phyloP scores from a whole-genome alignment of 2,329 filamentous ascomycete genomes.

The Scedosporium aurantiacum region DNA sequence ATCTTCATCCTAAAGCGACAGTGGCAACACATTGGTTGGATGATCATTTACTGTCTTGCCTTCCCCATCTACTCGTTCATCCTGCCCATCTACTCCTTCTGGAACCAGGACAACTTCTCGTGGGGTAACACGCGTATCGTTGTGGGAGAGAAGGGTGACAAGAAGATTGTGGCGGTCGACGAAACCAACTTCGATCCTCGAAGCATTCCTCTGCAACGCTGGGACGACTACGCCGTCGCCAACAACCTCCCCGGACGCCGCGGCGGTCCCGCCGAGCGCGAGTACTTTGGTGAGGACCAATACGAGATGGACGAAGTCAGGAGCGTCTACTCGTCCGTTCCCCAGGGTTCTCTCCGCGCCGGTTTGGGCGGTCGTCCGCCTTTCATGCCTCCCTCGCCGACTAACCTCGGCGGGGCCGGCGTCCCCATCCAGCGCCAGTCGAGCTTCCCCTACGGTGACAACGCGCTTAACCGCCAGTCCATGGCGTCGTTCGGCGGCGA shows the following conservation, averaged over 20 bases:
- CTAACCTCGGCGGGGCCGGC: constrained; percentile 42
- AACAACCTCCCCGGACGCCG: constrained; percentile 90
- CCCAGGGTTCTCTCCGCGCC: constrained; percentile 67
- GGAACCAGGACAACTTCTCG: constrained; percentile 97
- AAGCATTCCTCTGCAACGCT: constrained; percentile 85
- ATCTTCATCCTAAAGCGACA: constrained; percentile 96
- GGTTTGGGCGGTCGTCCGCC: constrained; percentile 57
- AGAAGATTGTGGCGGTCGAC: constrained; percentile 79
- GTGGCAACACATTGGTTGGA: constrained; percentile 98
- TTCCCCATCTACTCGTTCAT: constrained; percentile 90
- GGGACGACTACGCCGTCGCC: constrained; percentile 85
- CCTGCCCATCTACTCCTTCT: constrained; percentile 94
- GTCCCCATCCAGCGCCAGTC: constrained; percentile 23
- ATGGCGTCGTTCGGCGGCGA: constrained; percentile 56
- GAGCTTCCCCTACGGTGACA: constrained; percentile 37
- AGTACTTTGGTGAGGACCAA: constrained; percentile 58
- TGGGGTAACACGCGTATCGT: constrained; percentile 99
- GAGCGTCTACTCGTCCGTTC: constrained; percentile 88
- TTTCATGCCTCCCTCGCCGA: constrained; percentile 78
- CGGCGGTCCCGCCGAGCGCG: constrained; percentile 58
- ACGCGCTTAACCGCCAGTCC: constrained; percentile 51
- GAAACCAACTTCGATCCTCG: constrained; percentile 82
- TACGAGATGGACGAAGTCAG: constrained; percentile 99
- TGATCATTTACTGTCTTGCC: constrained; percentile 96
- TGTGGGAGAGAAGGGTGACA: constrained; percentile 83